Conservation (phyloP, 305 asterid genomes). For the Ruellia speciosa region DNA sequence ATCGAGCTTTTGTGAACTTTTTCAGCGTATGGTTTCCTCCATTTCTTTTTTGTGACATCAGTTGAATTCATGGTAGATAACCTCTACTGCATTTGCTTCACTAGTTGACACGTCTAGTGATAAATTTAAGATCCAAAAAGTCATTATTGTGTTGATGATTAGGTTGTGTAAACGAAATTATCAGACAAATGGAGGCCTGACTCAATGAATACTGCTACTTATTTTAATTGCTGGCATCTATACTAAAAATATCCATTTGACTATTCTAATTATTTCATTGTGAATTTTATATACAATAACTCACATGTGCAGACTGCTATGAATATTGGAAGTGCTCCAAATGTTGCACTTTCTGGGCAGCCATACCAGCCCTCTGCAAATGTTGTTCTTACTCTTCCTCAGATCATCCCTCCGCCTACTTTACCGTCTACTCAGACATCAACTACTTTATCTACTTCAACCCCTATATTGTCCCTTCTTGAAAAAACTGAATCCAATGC, state of each 20-base stretch:
- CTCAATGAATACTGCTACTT: neutral
- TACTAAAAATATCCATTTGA: neutral
- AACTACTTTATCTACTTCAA: conserved; percentile 36
- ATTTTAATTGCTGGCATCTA: neutral
- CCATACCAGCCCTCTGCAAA: conserved; percentile 32
- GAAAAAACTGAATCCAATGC: conserved; percentile 39
- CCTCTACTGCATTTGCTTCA: neutral
- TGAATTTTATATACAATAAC: conserved; percentile 13
- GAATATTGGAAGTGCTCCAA: conserved; percentile 41
- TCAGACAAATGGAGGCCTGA: neutral
- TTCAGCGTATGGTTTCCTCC: conserved; percentile 48
- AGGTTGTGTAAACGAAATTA: neutral
- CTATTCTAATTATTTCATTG: neutral
- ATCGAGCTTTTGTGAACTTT: conserved; percentile 46
- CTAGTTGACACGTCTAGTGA: neutral
- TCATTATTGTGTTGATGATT: neutral
- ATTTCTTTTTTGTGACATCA: conserved; percentile 13
- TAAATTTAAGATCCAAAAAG: neutral
- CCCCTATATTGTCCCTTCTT: conserved; percentile 38
- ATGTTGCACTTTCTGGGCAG: conserved; percentile 34
- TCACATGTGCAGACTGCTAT: conserved; percentile 36
- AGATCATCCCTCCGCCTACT: conserved; percentile 26
- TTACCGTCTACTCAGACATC: conserved; percentile 31
- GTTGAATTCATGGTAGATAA: conserved; percentile 2
- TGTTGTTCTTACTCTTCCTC: conserved; percentile 30